Evolutionary conservation across 208 protist species (phyloP), one percentile per base, ranked within the genome.

Genomic region (Naegleria lovaniensis): DNA sequence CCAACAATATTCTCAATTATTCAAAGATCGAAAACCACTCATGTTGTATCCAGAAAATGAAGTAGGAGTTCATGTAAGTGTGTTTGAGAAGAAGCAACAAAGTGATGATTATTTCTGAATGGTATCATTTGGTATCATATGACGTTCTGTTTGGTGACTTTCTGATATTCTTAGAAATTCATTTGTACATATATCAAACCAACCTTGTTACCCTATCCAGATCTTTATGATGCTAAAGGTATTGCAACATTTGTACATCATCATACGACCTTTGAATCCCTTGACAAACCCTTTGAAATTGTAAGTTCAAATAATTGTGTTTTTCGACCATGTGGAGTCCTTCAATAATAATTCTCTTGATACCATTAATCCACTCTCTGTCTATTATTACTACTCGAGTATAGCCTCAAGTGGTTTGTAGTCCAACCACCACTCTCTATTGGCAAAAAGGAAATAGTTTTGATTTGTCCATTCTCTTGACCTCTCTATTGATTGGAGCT

Each of bases 161-260:
- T n/a, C n/a, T n/a, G 0, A 33, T n/a, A 58, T 48, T 85, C 92
- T 16, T 92, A 91, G 43, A 98, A 98, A 90, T 95, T 98, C 92
- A 96, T 98, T 84, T 97, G 96, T 91, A 97, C 96, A 1, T 97
- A 95, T 92, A 94, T 98, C 59, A 94, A 95, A 16, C 97, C 97
- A 0, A 97, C 96, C 0, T 40, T 94, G 19, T 91, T 98, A 3
- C 87, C 91, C 0, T 97, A 94, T 91, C 93, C 95, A 88, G 94
- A 96, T 16, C 90, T 98, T 1, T 98, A 95, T 92, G 94, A 97
- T 87, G 83, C 95, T 41, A 89, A 95, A 16, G 67, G 15, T 2
- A 96, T 94, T 91, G 93, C 93, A 58, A 51, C 90, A 41, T 98
- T 96, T 91, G 91, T 98, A 43, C 94, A 96, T 11, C 93, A 95